Evolutionary conservation across 805 yeast species (phyloP), one percentile per base, ranked within the genome.

Genomic region (Saturnispora dispora): DNA sequence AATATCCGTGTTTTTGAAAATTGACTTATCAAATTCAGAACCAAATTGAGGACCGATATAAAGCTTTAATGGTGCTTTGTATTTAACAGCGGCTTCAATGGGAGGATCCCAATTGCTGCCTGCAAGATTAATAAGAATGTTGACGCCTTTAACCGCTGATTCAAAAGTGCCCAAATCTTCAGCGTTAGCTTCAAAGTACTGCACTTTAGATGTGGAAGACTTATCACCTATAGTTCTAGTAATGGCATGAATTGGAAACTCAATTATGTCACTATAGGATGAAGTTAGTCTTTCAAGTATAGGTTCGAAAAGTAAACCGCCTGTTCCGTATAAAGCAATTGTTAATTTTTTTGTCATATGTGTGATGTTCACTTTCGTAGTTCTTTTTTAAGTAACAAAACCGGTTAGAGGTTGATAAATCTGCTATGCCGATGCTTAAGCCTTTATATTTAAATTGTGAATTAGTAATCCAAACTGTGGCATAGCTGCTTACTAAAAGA

Each of bases 11-110:
- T 46, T 22, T 33, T 56, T 52, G n/a, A 45, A 50, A 5, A 52
- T 46, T 20, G 62, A 61, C 8, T 60, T 65, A 2, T 55, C 60
- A 17, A 72, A 47, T 50, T 78, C 79, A 22, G 69, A 58, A 40
- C 87, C 88, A 57, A 76, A 82, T 58, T 80, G 85, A 2, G 83
- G 75, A 32, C 85, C 83, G 55, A 80, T 73, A 65, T 71, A 81
- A 33, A 78, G 60, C 59, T 75, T 74, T 47, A 79, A 78, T 20
- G 55, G 53, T 17, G 28, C 36, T 27, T 53, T 46, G 47, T 68
- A 70, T 30, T 59, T 63, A 9, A 62, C 60, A 3, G 73, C 73
- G 7, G 75, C 71, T 46, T 74, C 77, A 33, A 73, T 52, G n/a
- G 66, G 54, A 1, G 57, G 65, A 32, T 65, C 71, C 18, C 47